Base-by-base conservation (phyloP, 2,329 filamentous ascomycete species). In the Trichoderma sp. region DNA sequence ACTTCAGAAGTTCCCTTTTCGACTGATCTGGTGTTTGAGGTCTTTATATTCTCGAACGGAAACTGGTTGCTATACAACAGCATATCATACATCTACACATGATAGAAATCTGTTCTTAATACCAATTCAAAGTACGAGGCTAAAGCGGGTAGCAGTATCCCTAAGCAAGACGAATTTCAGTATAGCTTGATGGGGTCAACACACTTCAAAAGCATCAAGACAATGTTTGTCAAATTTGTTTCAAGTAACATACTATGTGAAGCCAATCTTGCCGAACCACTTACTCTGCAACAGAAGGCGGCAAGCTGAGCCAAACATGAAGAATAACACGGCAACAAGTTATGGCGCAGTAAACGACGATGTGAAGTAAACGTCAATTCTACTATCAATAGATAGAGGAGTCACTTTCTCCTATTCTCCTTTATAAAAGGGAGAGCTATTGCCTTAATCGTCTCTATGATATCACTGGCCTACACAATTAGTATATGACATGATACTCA, bases 1-100 rank as follows among this genome's bases (percentile, higher is more conserved):
- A 7, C 18, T 43, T 9, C 0, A 1, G 3, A 43, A 7, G 2
- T 43, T 43, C 3, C n/a, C n/a, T n/a, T n/a, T n/a, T n/a, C n/a
- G n/a, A n/a, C n/a, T n/a, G n/a, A n/a, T n/a, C n/a, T n/a, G n/a
- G n/a, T n/a, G n/a, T n/a, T n/a, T n/a, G n/a, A n/a, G n/a, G n/a
- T n/a, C n/a, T n/a, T n/a, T n/a, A n/a, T n/a, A n/a, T n/a, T n/a
- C n/a, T n/a, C n/a, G n/a, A n/a, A n/a, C n/a, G n/a, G n/a, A n/a
- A n/a, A n/a, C n/a, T n/a, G n/a, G n/a, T n/a, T n/a, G n/a, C n/a
- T n/a, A n/a, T n/a, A n/a, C n/a, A n/a, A n/a, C n/a, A n/a, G n/a
- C n/a, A n/a, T n/a, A n/a, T n/a, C n/a, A n/a, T n/a, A n/a, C n/a
- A n/a, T n/a, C n/a, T n/a, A n/a, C n/a, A n/a, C n/a, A n/a, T n/a